Evolutionary conservation across 805 yeast species (phyloP), one percentile per base, ranked within the genome.

Genomic region (Phaffomyces opuntiae): DNA sequence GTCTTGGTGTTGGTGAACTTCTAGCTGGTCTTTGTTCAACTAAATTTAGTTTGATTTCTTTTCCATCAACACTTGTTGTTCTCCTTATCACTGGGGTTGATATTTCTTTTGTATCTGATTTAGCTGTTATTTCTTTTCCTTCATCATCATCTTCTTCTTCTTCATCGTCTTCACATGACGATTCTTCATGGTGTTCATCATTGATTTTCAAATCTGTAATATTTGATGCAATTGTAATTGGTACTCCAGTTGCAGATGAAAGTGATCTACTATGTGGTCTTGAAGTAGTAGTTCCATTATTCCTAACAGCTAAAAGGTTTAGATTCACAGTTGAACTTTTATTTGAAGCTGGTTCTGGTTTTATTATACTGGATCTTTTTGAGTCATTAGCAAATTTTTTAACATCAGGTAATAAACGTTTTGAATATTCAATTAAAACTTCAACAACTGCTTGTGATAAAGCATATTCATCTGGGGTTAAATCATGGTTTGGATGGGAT

Each of bases 381-480:
- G 53, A 38, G 9, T 48, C 53, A 27, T 29, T 50, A 13, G 37
- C 36, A 39, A 47, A 47, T 48, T 66, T 68, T 40, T 66, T 61
- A 53, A 58, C 72, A 52, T 72, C 74, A 24, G 91, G 88, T 47
- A 90, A 68, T 38, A 91, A 72, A 61, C 81, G 80, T 61, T 84
- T 83, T 19, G 91, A 83, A 61, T 91, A 88, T 53, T 84, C 90
- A 47, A 91, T 86, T 68, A 93, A 74, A 53, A 91, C 89, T 59
- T 90, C 95, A 25, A 93, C 83, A 32, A 87, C 96, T 8, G 80
- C 73, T 53, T 90, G 88, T 6, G 96, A 86, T 33, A 88, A 67
- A 12, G 87, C 91, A 66, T 90, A 90, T 64, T 93, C 97, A 31
- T 81, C 87, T 1, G 97, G 97, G 37, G 83, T 78, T 81, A 91